phyloP scores from a whole-genome alignment of 2,329 filamentous ascomycete species.

The Coccinonectria pachysandricola region DNA sequence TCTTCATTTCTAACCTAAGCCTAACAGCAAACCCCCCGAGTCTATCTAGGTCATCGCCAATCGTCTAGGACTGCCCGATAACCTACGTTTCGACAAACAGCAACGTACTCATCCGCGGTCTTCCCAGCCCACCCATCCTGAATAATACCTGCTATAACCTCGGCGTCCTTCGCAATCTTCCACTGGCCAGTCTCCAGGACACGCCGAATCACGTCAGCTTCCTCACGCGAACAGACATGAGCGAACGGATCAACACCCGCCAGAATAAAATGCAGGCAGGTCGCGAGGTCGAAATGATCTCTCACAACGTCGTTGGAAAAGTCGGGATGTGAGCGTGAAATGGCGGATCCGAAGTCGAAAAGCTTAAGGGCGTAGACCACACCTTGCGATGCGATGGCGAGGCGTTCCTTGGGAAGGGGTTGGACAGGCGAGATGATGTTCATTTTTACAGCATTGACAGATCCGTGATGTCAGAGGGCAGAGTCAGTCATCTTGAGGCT shows the following conservation, averaged over 20 bases:
- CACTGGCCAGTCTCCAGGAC: not conserved
- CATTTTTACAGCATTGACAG: too few species aligned
- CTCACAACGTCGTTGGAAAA: constrained; percentile 2
- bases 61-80: constrained; percentile 1
- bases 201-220: not conserved
- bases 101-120: not conserved
- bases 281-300: constrained; percentile 4
- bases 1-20: not conserved
- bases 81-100: not conserved
- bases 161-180: not conserved
- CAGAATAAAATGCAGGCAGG: constrained; percentile 2
- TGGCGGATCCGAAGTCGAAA: constrained; percentile 4
- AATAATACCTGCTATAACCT: constrained; percentile 1
- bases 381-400: constrained; percentile 2
- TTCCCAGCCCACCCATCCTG: constrained; percentile 1
- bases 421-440: constrained; percentile 1
- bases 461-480: too few species aligned
- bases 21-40: not conserved
- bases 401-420: not conserved
- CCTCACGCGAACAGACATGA: not conserved
- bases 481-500: too few species aligned
- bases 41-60: constrained; percentile 1
- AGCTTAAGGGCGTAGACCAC: constrained; percentile 3
- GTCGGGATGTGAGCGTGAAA: constrained; percentile 1
- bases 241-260: constrained; percentile 1